Conservation (phyloP, 106 monocot genomes). For the Phalaenopsis equestris region DNA sequence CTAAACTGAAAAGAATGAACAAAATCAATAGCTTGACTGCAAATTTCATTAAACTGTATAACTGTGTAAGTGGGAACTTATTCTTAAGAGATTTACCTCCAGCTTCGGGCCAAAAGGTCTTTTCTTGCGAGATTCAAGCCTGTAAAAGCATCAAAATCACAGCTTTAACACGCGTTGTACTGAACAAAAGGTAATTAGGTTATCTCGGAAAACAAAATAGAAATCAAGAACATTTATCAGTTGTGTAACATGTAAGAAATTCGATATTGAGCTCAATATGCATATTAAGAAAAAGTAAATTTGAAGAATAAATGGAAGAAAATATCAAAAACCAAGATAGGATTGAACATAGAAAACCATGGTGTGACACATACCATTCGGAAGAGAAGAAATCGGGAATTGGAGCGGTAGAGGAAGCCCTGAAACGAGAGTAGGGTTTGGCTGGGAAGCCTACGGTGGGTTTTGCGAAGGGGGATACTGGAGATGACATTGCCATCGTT, state of each 20-base stretch:
- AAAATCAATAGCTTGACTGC: background rate
- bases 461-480: slow-evolving; percentile 6
- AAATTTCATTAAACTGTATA: background rate
- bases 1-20: slow-evolving; percentile 50
- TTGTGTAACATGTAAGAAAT: background rate
- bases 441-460: slow-evolving; percentile 6
- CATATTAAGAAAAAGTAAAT: background rate
- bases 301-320: background rate
- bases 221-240: background rate
- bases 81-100: slow-evolving; percentile 33
- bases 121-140: slow-evolving; percentile 64
- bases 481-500: slow-evolving; percentile 1
- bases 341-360: background rate
- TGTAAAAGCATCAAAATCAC: slow-evolving; percentile 13
- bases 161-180: background rate
- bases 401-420: slow-evolving; percentile 44
- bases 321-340: background rate
- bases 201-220: background rate
- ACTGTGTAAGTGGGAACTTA: background rate
- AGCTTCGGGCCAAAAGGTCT: slow-evolving; percentile 79
- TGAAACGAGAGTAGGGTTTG: slow-evolving; percentile 14
- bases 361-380: slow-evolving; percentile 34
- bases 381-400: slow-evolving; percentile 83
- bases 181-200: background rate
- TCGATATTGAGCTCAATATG: background rate